Evolutionary conservation across 148 eudicot genomes (phyloP).

Genomic region (Heliamphora exappendiculata): DNA sequence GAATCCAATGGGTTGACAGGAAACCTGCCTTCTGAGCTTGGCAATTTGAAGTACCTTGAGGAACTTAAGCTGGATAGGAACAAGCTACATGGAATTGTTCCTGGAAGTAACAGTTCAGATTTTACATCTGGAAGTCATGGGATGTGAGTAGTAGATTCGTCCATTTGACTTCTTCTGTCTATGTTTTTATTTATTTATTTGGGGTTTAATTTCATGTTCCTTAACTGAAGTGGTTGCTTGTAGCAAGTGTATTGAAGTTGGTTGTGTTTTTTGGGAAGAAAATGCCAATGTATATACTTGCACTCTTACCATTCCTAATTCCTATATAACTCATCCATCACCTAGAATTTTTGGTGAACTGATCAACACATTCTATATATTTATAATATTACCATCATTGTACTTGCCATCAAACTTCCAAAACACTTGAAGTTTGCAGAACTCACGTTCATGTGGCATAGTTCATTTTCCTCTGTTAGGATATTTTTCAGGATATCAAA

Average conservation of each 20-base stretch:
- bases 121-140: slow-evolving; percentile 31
- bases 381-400: background rate
- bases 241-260: background rate
- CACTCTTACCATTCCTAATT: background rate
- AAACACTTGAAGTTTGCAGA: background rate
- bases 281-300: background rate
- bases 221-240: background rate
- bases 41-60: slow-evolving; percentile 55
- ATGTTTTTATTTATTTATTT: background rate
- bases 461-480: background rate
- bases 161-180: background rate
- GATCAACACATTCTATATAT: background rate
- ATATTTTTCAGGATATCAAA: background rate
- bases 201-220: background rate
- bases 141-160: slow-evolving; percentile 43
- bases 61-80: slow-evolving; percentile 82
- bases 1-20: slow-evolving; percentile 82
- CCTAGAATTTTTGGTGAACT: background rate
- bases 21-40: slow-evolving; percentile 58
- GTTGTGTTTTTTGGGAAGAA: background rate
- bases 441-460: background rate
- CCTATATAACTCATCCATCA: background rate
- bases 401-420: background rate
- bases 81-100: slow-evolving; percentile 71
- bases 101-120: slow-evolving; percentile 36